phyloP scores from a whole-genome alignment of 768 basidiomycete species.

The Tulasnella calospora region DNA sequence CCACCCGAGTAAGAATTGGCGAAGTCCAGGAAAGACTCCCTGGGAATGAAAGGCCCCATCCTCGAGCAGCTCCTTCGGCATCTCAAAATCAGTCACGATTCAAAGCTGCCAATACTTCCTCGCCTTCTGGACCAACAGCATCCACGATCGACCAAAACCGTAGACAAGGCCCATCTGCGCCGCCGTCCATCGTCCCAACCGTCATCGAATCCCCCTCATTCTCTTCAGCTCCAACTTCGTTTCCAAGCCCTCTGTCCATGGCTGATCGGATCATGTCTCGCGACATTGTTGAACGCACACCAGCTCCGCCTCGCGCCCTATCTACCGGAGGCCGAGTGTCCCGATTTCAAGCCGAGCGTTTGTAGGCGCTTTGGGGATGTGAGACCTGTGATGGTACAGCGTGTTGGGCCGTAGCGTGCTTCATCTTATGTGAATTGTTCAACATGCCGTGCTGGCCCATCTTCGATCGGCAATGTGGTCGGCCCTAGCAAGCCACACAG shows the following conservation, averaged over 20 bases:
- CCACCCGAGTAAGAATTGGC: neutral
- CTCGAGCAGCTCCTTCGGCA: neutral
- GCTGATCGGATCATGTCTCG: slow-evolving; percentile 15
- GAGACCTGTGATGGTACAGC: neutral
- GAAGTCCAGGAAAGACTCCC: neutral
- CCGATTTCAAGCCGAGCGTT: slow-evolving; percentile 17
- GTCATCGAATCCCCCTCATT: slow-evolving; percentile 17
- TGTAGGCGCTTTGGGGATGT: neutral
- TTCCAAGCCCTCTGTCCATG: neutral
- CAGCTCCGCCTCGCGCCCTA: neutral
- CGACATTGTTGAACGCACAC: slow-evolving; percentile 11
- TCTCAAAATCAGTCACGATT: neutral
- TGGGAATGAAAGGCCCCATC: neutral
- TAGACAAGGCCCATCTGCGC: neutral
- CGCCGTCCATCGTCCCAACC: neutral
- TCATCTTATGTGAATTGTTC: no score
- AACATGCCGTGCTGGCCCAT: neutral
- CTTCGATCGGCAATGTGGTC: no score
- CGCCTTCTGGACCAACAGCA: neutral
- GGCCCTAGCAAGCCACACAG: no score
- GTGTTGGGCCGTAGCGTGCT: neutral
- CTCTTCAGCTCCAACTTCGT: neutral
- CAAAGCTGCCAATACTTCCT: neutral
- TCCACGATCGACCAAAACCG: neutral
- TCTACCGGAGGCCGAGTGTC: slow-evolving; percentile 1